Conservation (phyloP, 2,329 filamentous ascomycete species). For the Emmonsia crescens region DNA sequence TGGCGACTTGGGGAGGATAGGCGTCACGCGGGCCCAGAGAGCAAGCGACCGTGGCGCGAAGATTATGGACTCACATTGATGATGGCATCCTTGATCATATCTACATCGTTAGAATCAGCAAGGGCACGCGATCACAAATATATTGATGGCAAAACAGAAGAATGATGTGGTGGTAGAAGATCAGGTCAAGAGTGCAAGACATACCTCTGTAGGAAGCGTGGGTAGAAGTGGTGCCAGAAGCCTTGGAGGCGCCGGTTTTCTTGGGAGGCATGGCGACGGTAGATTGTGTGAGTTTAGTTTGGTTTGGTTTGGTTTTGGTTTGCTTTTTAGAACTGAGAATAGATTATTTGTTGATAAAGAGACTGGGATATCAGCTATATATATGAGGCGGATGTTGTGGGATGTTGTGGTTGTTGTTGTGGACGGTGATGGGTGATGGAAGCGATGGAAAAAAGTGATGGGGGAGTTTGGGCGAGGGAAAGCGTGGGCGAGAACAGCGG, state of each 20-base stretch:
- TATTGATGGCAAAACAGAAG: constrained; percentile 28
- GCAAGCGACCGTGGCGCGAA: constrained; percentile 32
- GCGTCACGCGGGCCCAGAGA: constrained; percentile 27
- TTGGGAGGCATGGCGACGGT: constrained; percentile 52
- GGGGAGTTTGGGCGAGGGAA: constrained; percentile 1
- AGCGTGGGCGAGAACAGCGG: constrained; percentile 2
- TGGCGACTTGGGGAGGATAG: constrained; percentile 16
- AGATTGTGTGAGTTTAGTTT: constrained; percentile 6
- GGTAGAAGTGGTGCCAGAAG: constrained; percentile 45
- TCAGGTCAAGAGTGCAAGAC: constrained; percentile 33
- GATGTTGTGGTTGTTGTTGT: constrained; percentile 1
- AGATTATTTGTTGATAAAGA: constrained; percentile 6
- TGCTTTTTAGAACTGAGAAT: background rate
- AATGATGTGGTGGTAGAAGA: constrained; percentile 35
- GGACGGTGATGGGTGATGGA: background rate
- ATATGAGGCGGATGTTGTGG: background rate
- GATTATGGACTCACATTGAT: constrained; percentile 53
- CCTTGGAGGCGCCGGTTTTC: constrained; percentile 44
- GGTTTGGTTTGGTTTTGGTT: no score
- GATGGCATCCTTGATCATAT: constrained; percentile 65
- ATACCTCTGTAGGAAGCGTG: constrained; percentile 59
- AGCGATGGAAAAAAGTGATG: background rate
- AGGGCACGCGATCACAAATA: constrained; percentile 40
- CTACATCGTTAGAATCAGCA: constrained; percentile 45
- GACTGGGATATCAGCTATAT: background rate